phyloP scores from a whole-genome alignment of 805 yeast genomes.

The Candida nemodendra region DNA sequence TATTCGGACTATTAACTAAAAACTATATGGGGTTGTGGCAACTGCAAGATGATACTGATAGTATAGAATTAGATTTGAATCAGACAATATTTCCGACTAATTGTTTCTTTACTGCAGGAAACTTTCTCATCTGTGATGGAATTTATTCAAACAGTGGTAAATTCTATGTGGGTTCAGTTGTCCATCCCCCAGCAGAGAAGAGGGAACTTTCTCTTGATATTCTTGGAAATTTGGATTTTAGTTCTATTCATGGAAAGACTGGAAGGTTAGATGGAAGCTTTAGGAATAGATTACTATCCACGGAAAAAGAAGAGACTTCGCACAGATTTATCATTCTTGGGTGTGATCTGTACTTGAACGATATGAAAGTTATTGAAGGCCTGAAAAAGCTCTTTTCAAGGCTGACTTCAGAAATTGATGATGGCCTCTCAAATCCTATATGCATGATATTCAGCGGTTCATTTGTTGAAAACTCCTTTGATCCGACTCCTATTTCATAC shows the following conservation, averaged over 20 bases:
- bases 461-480: conserved; percentile 65
- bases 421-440: conserved; percentile 43
- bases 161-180: conserved; percentile 72
- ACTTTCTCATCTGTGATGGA: conserved; percentile 81
- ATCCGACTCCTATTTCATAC: conserved; percentile 50
- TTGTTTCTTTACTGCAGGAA: conserved; percentile 70
- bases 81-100: conserved; percentile 63
- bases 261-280: conserved; percentile 62
- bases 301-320: conserved; percentile 55
- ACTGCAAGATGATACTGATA: conserved; percentile 79
- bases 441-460: conserved; percentile 83
- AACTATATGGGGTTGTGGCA: conserved; percentile 67
- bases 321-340: conserved; percentile 75
- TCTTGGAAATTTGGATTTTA: conserved; percentile 76
- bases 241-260: conserved; percentile 22
- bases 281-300: conserved; percentile 48
- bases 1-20: conserved; percentile 72
- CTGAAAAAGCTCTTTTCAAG: conserved; percentile 58
- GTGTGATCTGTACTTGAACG: conserved; percentile 66
- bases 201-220: conserved; percentile 65
- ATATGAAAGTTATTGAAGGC: conserved; percentile 56
- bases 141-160: conserved; percentile 68
- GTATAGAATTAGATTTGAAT: conserved; percentile 62
- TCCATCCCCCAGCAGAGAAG: conserved; percentile 87
- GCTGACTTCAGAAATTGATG: conserved; percentile 50